A percentile compares a stretch with the other conserved stretches of the same genome.
Evolutionary conservation across 352 stramenopile species (phyloP).

Genomic region (Phytophthora fragariaefolia): DNA sequence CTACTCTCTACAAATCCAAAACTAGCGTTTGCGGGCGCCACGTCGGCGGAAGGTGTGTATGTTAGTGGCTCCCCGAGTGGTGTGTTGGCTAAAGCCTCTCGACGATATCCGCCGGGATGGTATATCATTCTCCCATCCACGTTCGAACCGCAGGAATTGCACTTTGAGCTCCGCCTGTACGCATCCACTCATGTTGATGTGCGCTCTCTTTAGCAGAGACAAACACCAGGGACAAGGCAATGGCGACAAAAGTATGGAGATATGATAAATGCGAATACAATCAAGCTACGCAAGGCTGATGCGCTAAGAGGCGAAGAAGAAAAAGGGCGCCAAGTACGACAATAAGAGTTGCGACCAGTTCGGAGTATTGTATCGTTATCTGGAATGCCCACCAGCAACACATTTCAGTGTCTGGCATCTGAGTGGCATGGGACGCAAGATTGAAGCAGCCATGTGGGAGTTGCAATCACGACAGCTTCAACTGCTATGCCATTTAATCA

Average conservation of each 20-base stretch:
- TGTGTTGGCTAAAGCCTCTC: constrained; percentile 47
- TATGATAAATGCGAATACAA: neutral
- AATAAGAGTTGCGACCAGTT: neutral
- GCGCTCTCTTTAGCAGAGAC: constrained; percentile 35
- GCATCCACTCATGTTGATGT: constrained; percentile 52
- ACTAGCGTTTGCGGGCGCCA: constrained; percentile 54
- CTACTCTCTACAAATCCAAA: constrained; percentile 70
- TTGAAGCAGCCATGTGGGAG: neutral
- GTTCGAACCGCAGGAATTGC: constrained; percentile 64
- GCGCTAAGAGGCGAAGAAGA: neutral
- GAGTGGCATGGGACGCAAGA: neutral
- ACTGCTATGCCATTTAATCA: neutral
- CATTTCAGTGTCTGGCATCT: no score
- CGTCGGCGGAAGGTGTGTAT: constrained; percentile 67
- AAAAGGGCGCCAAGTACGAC: neutral
- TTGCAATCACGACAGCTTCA: neutral
- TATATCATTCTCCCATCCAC: constrained; percentile 84
- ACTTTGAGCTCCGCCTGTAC: constrained; percentile 69
- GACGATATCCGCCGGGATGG: constrained; percentile 54
- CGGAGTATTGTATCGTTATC: constrained; percentile 13
- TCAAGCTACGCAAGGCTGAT: neutral
- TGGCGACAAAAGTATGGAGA: neutral
- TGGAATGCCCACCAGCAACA: neutral
- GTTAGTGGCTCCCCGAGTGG: constrained; percentile 58
- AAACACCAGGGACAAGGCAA: neutral